Evolutionary conservation across 805 yeast genomes (phyloP).

Genomic region (Wickerhamiella australiensis): DNA sequence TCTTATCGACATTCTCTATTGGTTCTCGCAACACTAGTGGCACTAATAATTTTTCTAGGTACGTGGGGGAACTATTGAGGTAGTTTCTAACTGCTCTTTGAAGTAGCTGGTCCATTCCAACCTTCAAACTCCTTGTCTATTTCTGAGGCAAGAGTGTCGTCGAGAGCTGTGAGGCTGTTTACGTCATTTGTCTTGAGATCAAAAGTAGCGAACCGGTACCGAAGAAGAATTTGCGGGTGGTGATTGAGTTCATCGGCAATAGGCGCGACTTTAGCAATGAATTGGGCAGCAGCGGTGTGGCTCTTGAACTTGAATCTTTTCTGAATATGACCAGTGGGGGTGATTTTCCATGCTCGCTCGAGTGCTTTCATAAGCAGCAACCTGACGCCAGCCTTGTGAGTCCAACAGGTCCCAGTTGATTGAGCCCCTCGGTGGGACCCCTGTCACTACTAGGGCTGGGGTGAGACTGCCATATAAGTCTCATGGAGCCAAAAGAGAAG

Average conservation of each 20-base stretch:
- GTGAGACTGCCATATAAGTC: too few relatives aligned
- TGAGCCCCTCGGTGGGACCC: too few relatives aligned
- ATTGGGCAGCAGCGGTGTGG: slow-evolving; percentile 21
- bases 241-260: slow-evolving; percentile 19
- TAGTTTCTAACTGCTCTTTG: slow-evolving; percentile 4
- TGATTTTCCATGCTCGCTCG: slow-evolving; percentile 15
- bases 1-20: not conserved
- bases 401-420: too few relatives aligned
- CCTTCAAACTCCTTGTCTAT: slow-evolving; percentile 6
- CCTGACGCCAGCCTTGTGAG: too few relatives aligned
- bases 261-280: slow-evolving; percentile 17
- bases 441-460: too few relatives aligned
- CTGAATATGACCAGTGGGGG: slow-evolving; percentile 8
- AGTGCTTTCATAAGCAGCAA: not conserved
- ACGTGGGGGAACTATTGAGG: not conserved
- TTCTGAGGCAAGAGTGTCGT: slow-evolving; percentile 17
- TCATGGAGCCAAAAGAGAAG: too few relatives aligned
- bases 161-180: slow-evolving; percentile 15
- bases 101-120: slow-evolving; percentile 2
- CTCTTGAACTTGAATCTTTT: slow-evolving; percentile 17
- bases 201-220: slow-evolving; percentile 18
- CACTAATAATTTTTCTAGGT: slow-evolving; percentile 4
- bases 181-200: slow-evolving; percentile 19
- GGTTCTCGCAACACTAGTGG: not conserved
- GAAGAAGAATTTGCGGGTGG: slow-evolving; percentile 21